Evolutionary conservation across 2,329 filamentous ascomycete genomes (phyloP).

Genomic region (Endocalyx cinctus): DNA sequence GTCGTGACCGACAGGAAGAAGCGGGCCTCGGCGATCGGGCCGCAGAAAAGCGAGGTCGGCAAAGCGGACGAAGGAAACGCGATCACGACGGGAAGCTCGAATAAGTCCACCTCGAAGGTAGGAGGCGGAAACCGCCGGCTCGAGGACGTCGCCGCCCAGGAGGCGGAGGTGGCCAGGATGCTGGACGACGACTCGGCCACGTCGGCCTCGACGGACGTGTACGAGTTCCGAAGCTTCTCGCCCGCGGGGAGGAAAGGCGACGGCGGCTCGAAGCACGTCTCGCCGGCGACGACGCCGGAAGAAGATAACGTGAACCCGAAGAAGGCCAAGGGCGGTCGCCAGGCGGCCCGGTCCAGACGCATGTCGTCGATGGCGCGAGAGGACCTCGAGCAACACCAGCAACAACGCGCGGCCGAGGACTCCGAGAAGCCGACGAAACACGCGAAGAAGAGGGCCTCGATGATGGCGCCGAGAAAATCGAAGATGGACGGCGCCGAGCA

Average conservation of each 20-base stretch:
- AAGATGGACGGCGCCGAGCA: slow-evolving; percentile 21
- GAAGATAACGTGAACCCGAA: too few relatives aligned
- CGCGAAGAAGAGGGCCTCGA: slow-evolving; percentile 38
- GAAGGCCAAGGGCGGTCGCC: slow-evolving; percentile 24
- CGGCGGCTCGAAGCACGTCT: slow-evolving; percentile 16
- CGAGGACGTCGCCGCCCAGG: slow-evolving; percentile 23
- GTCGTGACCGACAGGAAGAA: slow-evolving; percentile 37
- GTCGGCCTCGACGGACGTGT: too few relatives aligned
- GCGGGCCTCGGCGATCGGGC: slow-evolving; percentile 31
- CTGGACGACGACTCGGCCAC: slow-evolving; percentile 21
- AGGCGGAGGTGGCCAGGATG: slow-evolving; percentile 23
- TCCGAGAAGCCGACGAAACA: slow-evolving; percentile 11
- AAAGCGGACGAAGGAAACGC: too few relatives aligned
- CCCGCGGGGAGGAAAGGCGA: too few relatives aligned
- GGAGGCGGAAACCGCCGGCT: slow-evolving; percentile 20
- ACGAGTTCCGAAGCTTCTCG: slow-evolving; percentile 50
- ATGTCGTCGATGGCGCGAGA: slow-evolving; percentile 34
- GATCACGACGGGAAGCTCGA: too few relatives aligned
- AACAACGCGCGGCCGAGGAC: slow-evolving; percentile 20
- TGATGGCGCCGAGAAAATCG: slow-evolving; percentile 32
- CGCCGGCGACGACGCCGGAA: slow-evolving; percentile 17
- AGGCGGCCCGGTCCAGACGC: slow-evolving; percentile 30
- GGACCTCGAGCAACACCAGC: slow-evolving; percentile 26
- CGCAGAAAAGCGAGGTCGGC: too few relatives aligned
- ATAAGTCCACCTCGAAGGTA: background rate